phyloP scores from a whole-genome alignment of 805 yeast genomes.

The Teunomyces funiuensis region DNA sequence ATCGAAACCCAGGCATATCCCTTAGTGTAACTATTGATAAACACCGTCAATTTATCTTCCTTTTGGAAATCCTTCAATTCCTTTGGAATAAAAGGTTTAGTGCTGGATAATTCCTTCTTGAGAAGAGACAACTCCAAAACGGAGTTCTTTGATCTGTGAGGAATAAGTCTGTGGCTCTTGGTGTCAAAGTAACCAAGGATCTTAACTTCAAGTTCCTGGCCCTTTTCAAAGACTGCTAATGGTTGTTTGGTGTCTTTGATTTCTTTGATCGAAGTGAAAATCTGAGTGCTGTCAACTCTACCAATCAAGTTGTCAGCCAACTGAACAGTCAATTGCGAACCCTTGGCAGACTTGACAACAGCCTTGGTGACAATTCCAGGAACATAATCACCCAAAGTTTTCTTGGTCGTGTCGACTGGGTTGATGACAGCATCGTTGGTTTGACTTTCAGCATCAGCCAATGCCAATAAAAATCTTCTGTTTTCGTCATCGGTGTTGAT shows the following conservation, averaged over 20 bases:
- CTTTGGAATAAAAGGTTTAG: slow-evolving; percentile 25
- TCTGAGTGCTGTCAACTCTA: slow-evolving; percentile 72
- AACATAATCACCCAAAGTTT: slow-evolving; percentile 47
- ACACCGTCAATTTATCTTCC: slow-evolving; percentile 57
- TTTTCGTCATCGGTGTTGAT: slow-evolving; percentile 66
- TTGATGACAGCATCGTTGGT: slow-evolving; percentile 40
- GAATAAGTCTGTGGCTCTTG: slow-evolving; percentile 63
- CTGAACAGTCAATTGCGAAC: slow-evolving; percentile 70
- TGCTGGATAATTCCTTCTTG: slow-evolving; percentile 37
- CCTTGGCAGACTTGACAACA: slow-evolving; percentile 59
- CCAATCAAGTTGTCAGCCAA: slow-evolving; percentile 80
- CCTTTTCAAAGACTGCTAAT: slow-evolving; percentile 55
- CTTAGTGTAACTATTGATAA: slow-evolving; percentile 60
- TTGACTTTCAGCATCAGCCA: slow-evolving; percentile 39
- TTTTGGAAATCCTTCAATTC: slow-evolving; percentile 43
- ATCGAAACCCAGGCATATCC: slow-evolving; percentile 68
- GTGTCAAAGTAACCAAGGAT: slow-evolving; percentile 78
- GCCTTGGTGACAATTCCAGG: slow-evolving; percentile 67
- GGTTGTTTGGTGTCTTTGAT: slow-evolving; percentile 62
- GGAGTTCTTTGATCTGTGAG: slow-evolving; percentile 57
- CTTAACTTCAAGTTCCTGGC: slow-evolving; percentile 57
- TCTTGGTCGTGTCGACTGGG: slow-evolving; percentile 60
- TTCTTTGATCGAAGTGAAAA: slow-evolving; percentile 52
- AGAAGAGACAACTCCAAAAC: slow-evolving; percentile 66
- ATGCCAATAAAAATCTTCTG: slow-evolving; percentile 67